These are phyloP conservation scores for Phalaenopsis hybrid DNA, from an alignment of 116 monocot genomes.

Conservation along the genomic window DNA sequence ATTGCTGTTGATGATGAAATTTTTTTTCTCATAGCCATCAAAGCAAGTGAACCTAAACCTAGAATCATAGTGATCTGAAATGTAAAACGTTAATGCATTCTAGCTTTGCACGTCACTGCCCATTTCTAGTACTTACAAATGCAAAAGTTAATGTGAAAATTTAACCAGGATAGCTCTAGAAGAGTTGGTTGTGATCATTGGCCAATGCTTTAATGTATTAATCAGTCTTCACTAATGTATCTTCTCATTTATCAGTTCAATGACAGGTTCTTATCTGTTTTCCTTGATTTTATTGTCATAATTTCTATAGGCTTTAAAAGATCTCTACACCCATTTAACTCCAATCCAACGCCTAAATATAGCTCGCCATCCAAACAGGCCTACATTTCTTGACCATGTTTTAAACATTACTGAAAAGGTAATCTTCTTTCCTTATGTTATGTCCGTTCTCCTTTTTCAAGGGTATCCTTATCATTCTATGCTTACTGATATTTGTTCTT, in stretches of 20 bases:
- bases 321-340: constrained; percentile 61
- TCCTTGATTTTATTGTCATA: neutral
- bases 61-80: neutral
- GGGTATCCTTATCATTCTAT: neutral
- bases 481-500: neutral
- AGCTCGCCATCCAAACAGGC: constrained; percentile 69
- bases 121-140: neutral
- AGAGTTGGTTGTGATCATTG: neutral
- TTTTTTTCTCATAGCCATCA: neutral
- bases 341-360: constrained; percentile 62
- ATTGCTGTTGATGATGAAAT: neutral
- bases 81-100: neutral
- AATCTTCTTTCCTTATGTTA: neutral
- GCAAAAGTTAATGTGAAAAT: neutral
- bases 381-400: constrained; percentile 63
- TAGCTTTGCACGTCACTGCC: neutral
- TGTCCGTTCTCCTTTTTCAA: neutral
- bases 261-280: neutral
- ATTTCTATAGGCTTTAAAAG: constrained; percentile 47
- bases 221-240: neutral
- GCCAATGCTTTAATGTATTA: neutral
- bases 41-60: neutral
- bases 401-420: constrained; percentile 66
- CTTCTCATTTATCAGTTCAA: neutral
- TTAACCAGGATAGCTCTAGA: neutral